A percentile compares a stretch with the other conserved stretches of the same genome.
Conservation (phyloP, 352 stramenopile species). For the Phytophthora hybrid region DNA sequence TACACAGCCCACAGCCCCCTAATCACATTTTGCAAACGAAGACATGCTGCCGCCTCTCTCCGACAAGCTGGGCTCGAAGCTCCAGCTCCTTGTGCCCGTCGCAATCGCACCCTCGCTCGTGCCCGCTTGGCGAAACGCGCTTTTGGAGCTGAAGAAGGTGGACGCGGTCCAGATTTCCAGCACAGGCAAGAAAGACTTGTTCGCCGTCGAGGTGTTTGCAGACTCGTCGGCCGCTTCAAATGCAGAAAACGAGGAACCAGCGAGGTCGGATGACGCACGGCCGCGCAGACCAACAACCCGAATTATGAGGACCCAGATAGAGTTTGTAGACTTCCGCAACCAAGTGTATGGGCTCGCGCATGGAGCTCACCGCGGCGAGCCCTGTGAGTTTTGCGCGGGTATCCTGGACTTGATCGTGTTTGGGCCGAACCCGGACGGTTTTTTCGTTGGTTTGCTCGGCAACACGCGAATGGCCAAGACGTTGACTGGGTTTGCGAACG, state of each 20-base stretch:
- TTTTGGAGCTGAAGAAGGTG: constrained; percentile 36
- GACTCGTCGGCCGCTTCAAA: constrained; percentile 3
- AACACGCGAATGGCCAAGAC: constrained; percentile 24
- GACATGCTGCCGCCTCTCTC: constrained; percentile 35
- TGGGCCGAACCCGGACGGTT: constrained; percentile 35
- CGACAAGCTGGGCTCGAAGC: constrained; percentile 23
- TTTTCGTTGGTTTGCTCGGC: constrained; percentile 26
- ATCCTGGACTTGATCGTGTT: constrained; percentile 40
- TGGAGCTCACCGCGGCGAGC: constrained; percentile 19
- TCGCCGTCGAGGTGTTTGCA: constrained; percentile 29
- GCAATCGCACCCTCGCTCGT: constrained; percentile 11
- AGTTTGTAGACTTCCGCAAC: constrained; percentile 35
- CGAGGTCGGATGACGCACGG: background rate
- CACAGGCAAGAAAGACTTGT: constrained; percentile 19
- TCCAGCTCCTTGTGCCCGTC: constrained; percentile 26
- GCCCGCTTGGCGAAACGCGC: constrained; percentile 19
- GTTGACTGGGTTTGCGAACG: constrained; percentile 24
- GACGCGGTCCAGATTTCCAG: constrained; percentile 18
- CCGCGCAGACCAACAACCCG: constrained; percentile 20
- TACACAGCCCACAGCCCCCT: background rate
- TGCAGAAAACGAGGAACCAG: background rate
- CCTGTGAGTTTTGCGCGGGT: constrained; percentile 36
- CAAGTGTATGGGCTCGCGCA: constrained; percentile 30
- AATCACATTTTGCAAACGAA: background rate
- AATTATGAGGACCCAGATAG: constrained; percentile 23